A percentile compares a stretch with the other conserved stretches of the same genome.
These are phyloP conservation scores for Mallotus nudiflorus DNA, from an alignment of 345 rosid genomes.

Conservation along the genomic window DNA sequence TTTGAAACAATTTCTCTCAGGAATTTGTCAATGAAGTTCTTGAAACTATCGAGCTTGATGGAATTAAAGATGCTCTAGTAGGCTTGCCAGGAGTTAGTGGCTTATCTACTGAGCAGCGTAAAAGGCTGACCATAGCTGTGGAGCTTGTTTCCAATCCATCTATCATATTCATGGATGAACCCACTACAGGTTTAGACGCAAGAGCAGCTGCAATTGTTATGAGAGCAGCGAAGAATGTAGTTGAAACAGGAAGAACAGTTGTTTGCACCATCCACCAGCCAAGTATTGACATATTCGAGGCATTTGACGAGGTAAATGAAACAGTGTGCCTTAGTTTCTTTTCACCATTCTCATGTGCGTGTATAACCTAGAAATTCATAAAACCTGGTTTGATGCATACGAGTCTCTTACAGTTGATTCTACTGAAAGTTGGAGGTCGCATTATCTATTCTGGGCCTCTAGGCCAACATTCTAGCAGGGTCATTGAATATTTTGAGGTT, in stretches of 20 bases:
- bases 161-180: constrained; percentile 86
- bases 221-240: constrained; percentile 79
- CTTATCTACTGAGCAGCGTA: constrained; percentile 79
- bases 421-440: constrained; percentile 71
- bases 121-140: constrained; percentile 71
- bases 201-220: constrained; percentile 85
- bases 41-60: constrained; percentile 72
- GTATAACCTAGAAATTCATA: background rate
- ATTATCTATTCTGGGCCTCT: constrained; percentile 67
- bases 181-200: constrained; percentile 85
- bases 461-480: constrained; percentile 55
- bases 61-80: constrained; percentile 62
- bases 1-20: constrained; percentile 29
- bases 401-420: constrained; percentile 50
- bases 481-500: constrained; percentile 76
- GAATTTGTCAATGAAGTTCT: constrained; percentile 71
- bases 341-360: background rate
- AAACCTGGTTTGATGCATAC: background rate
- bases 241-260: constrained; percentile 73
- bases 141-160: constrained; percentile 85
- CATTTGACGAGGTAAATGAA: constrained; percentile 90
- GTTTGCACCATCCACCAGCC: constrained; percentile 92
- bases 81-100: constrained; percentile 64
- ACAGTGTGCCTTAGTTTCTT: background rate
- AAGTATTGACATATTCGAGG: constrained; percentile 77